Base-by-base conservation (phyloP, 2,329 filamentous ascomycete species). In the Diaporthe australafricana region DNA sequence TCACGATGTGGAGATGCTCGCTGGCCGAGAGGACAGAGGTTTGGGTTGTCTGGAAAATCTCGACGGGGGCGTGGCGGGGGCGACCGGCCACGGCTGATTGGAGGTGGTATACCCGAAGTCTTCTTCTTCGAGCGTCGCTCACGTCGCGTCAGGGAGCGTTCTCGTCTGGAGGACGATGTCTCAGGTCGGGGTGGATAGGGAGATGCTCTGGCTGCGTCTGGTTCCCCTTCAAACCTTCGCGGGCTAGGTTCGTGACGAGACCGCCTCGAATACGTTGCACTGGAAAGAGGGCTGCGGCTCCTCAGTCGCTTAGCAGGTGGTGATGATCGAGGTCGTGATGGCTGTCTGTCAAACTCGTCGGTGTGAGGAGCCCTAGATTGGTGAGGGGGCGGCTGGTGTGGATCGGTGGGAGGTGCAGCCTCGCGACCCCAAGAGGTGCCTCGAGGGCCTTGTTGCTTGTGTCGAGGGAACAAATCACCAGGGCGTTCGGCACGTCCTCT, bases 351-450 rank as follows among this genome's bases (percentile, higher is more conserved):
- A 55, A 35, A 57, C 35, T 32, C 70, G 74, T 53, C 67, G 65
- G 56, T n/a, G 72, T 32, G 32, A 32, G 52, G 63, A 47, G 27
- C 52, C 63, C 56, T 71, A 60, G 53, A 47, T 25, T 47, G 50
- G 55, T 40, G 75, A 75, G 47, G 76, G 63, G 40, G 72, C 60
- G 55, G 71, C 74, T 45, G 76, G 74, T 40, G 74, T 74, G 14
- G 74, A 3, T 74, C 71, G 56, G 66, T 30, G 70, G 77, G 63
- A 84, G 83, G 70, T 81, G 81, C 74, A 74, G 73, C 67, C 73
- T 83, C 83, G 72, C 81, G 82, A 71, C 82, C 82, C 63, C 81
- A 80, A 55, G 79, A 80, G 69, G 80, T 56, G 80, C 79, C 83
- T 82, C 75, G 85, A 84, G 63, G 56, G 12, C 40, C 55, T 40